Base-by-base conservation (phyloP, 1,139 yeast species). In the Meyerozyma athensensis region DNA sequence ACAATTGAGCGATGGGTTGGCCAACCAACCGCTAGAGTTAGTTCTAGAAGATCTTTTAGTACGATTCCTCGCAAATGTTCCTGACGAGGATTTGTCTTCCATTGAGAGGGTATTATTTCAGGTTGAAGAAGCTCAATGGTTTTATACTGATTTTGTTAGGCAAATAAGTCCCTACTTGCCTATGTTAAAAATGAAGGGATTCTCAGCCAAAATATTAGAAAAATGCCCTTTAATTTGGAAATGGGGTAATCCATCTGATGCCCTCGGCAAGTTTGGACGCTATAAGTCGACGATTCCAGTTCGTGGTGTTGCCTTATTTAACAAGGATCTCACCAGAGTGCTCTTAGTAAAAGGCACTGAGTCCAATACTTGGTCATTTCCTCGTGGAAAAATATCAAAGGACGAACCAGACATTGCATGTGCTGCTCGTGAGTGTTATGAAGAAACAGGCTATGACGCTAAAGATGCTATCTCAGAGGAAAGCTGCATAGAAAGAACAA, bases 71-170 rank as follows among this genome's bases (percentile, higher is more conserved):
- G 78, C 90, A 43, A 94, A 92, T 65, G 85, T 92, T 37, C 97
- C 98, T 5, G 79, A 79, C 10, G 97, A 90, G 55, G 98, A 92
- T 58, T 65, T 90, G 39, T 79, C 92, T 22, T 77, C 92, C 16
- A 79, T 86, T 35, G 96, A 89, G 50, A 72, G 98, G 53, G 84
- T 90, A 26, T 78, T 89, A 54, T 94, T 94, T 65, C 96, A 90
- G 56, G 81, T 94, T 31, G 99, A 94, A 68, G 98, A 94, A 60
- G 98, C 98, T 2, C 96, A 89, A 53, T 94, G 98, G 98, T 94
- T 86, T 58, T 94, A 90, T 58, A 78, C 86, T 35, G 99, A 94
- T 61, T 90, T 84, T 54, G 72, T 84, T 12, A 75, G 92, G 26
- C 78, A 75, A 34, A 65, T 81, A 52, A 84, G 87, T 56, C 94